These are phyloP conservation scores for Penicillium cinerascens DNA, from an alignment of 495 filamentous ascomycete species.

Conservation along the genomic window DNA sequence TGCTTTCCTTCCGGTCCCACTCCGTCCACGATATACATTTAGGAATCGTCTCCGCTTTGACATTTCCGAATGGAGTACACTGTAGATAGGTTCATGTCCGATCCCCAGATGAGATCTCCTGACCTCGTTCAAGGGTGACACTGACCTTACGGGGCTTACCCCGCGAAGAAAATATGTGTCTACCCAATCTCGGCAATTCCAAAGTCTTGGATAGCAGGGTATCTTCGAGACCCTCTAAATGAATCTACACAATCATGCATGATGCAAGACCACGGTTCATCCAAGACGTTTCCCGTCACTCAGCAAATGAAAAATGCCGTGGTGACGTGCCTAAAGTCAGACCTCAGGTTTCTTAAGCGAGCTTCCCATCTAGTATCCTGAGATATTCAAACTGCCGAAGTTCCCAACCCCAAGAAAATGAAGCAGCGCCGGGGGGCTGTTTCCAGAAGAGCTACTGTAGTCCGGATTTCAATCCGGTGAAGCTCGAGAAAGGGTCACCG, in stretches of 20 bases:
- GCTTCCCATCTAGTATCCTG: too few relatives aligned
- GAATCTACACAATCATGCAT: too few relatives aligned
- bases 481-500: background rate
- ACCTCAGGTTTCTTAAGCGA: too few relatives aligned
- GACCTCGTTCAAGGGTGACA: background rate
- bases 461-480: background rate
- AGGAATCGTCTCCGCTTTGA: background rate
- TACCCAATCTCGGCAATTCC: too few relatives aligned
- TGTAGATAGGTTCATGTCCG: background rate
- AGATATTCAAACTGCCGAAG: too few relatives aligned
- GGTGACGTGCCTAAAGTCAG: too few relatives aligned
- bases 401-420: background rate
- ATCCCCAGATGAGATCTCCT: background rate
- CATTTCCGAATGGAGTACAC: background rate
- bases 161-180: background rate
- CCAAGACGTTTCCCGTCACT: too few relatives aligned
- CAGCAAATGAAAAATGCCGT: too few relatives aligned
- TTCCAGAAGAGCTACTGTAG: background rate
- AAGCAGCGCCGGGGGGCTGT: background rate
- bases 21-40: background rate
- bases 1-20: background rate
- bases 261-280: too few relatives aligned
- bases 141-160: too few relatives aligned
- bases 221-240: too few relatives aligned
- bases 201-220: too few relatives aligned